Evolutionary conservation across 345 rosid species (phyloP).

Genomic region (Camelina sativa): DNA sequence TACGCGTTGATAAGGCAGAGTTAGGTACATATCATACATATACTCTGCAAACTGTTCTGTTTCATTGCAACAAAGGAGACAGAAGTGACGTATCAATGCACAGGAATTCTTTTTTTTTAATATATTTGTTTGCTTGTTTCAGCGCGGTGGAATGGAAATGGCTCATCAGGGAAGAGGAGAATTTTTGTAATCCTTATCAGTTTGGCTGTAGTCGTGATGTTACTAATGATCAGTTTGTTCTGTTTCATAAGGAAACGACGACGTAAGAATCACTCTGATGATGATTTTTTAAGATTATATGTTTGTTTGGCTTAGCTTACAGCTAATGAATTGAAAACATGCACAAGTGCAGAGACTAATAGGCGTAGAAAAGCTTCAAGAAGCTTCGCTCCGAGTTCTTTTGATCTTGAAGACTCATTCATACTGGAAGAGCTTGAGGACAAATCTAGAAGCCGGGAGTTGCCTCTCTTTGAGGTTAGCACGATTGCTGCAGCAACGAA

Average conservation of each 20-base stretch:
- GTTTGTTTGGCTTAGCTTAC: slow-evolving; percentile 22
- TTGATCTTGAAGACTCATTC: slow-evolving; percentile 41
- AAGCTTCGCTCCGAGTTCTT: slow-evolving; percentile 33
- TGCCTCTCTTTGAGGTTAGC: slow-evolving; percentile 57
- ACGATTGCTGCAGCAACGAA: slow-evolving; percentile 56
- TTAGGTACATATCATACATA: slow-evolving; percentile 48
- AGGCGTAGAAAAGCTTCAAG: slow-evolving; percentile 19
- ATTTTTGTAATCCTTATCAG: slow-evolving; percentile 31
- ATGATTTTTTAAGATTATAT: not conserved
- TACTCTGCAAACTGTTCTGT: slow-evolving; percentile 14
- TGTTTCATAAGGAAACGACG: slow-evolving; percentile 45
- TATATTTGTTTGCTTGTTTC: slow-evolving; percentile 19
- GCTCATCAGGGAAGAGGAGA: slow-evolving; percentile 41
- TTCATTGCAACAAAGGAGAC: slow-evolving; percentile 7
- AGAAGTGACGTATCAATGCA: not conserved
- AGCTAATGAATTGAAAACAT: slow-evolving; percentile 16
- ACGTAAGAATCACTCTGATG: slow-evolving; percentile 36
- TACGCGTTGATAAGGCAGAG: slow-evolving; percentile 53
- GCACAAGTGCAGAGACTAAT: slow-evolving; percentile 35
- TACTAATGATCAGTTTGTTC: slow-evolving; percentile 23
- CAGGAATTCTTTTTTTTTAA: not conserved
- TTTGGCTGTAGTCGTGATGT: slow-evolving; percentile 22
- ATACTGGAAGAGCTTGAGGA: slow-evolving; percentile 45
- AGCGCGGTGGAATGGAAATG: slow-evolving; percentile 45
- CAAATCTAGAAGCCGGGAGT: slow-evolving; percentile 44